Conservation (phyloP, 768 basidiomycete genomes). For the Favolaschia claudopus region DNA sequence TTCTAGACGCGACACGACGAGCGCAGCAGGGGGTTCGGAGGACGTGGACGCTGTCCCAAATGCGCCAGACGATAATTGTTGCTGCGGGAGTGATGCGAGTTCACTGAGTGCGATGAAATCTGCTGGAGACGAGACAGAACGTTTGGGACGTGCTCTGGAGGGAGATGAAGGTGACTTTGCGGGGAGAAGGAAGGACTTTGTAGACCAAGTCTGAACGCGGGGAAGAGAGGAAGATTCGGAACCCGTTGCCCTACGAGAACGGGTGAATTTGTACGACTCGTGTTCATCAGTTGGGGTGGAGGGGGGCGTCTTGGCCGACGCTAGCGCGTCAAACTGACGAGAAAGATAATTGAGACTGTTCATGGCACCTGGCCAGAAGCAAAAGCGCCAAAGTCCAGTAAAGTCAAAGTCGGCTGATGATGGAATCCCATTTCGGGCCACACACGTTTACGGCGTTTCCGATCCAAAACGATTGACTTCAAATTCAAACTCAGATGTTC, state of each 20-base stretch:
- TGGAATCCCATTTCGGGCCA: too few species aligned
- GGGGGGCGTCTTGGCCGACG: conserved; percentile 64
- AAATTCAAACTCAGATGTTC: too few species aligned
- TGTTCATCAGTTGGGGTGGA: conserved; percentile 58
- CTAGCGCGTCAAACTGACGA: conserved; percentile 81
- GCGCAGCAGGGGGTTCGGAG: conserved; percentile 37
- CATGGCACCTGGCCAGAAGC: conserved; percentile 49
- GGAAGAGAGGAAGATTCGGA: conserved; percentile 43
- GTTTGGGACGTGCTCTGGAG: conserved; percentile 48
- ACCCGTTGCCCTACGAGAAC: conserved; percentile 27
- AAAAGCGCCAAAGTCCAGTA: background rate
- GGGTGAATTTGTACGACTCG: conserved; percentile 31
- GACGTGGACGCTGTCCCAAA: conserved; percentile 32
- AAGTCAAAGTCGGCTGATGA: too few species aligned
- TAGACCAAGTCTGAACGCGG: conserved; percentile 65
- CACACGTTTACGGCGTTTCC: too few species aligned
- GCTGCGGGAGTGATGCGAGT: conserved; percentile 41
- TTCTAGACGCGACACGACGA: conserved; percentile 50
- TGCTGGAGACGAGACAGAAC: conserved; percentile 72
- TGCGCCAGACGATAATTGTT: conserved; percentile 32
- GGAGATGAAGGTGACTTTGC: conserved; percentile 35
- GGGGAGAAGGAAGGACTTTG: conserved; percentile 58
- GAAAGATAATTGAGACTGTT: conserved; percentile 85
- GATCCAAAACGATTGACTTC: too few species aligned
- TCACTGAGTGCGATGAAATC: conserved; percentile 50